Conservation (phyloP, 371 early-diverging fungal genomes). For the Actinomortierella ambigua region DNA sequence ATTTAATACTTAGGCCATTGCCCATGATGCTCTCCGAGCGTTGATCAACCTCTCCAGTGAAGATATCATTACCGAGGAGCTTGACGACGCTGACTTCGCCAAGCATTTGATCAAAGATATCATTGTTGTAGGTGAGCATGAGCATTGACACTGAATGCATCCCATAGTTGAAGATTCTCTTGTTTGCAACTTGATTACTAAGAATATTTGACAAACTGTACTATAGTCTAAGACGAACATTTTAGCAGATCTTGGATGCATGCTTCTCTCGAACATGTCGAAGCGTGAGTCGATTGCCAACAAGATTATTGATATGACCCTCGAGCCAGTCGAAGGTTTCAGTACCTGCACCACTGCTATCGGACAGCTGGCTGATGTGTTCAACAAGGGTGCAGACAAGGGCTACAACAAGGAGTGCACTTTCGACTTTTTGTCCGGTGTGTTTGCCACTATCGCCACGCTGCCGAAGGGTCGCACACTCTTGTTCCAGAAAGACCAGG, state of each 20-base stretch:
- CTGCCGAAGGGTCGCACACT: slow-evolving; percentile 73
- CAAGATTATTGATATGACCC: slow-evolving; percentile 56
- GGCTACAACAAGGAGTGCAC: slow-evolving; percentile 83
- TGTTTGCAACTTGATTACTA: background rate
- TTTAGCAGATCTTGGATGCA: slow-evolving; percentile 81
- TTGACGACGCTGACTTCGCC: slow-evolving; percentile 73
- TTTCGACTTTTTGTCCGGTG: slow-evolving; percentile 87
- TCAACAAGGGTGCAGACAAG: slow-evolving; percentile 78
- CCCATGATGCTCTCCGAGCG: slow-evolving; percentile 82
- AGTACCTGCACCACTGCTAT: slow-evolving; percentile 56
- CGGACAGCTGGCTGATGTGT: slow-evolving; percentile 87
- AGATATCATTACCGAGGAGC: slow-evolving; percentile 55
- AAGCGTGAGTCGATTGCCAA: slow-evolving; percentile 67
- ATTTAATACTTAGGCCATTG: slow-evolving; percentile 59
- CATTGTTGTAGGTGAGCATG: slow-evolving; percentile 58
- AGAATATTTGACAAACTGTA: background rate
- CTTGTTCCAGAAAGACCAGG: slow-evolving; percentile 64
- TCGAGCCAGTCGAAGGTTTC: slow-evolving; percentile 51
- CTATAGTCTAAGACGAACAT: slow-evolving; percentile 34
- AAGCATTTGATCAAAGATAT: slow-evolving; percentile 65
- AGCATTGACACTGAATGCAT: background rate
- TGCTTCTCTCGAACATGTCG: slow-evolving; percentile 93
- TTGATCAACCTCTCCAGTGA: slow-evolving; percentile 87
- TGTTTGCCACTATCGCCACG: slow-evolving; percentile 89
- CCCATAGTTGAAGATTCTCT: slow-evolving; percentile 2